Percentiles rank a stretch among this genome's conserved stretches.
phyloP scores from a whole-genome alignment of 106 monocot genomes.

The Narthecium ossifragum region DNA sequence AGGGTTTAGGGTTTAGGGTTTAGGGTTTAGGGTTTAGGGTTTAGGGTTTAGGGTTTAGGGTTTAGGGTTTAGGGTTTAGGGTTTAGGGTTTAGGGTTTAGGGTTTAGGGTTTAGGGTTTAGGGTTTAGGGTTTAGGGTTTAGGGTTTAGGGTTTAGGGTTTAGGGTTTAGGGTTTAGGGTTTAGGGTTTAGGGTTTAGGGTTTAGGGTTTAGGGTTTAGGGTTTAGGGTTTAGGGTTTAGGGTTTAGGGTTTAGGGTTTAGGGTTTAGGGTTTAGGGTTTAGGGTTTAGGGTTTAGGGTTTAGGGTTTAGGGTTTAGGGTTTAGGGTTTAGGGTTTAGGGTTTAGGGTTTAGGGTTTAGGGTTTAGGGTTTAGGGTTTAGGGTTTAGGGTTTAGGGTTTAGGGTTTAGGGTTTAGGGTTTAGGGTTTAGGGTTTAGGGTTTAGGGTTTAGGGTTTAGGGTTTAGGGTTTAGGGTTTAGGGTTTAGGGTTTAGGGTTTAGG shows the following conservation, averaged over 20 bases:
- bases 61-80: background rate
- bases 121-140: conserved; percentile 2
- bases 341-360: conserved; percentile 11
- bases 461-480: background rate
- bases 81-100: background rate
- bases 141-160: conserved; percentile 5
- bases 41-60: background rate
- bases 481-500: conserved; percentile 2
- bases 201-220: background rate
- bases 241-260: conserved; percentile 4
- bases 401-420: conserved; percentile 13
- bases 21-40: conserved; percentile 2
- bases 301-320: conserved; percentile 9
- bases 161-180: conserved; percentile 9
- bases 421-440: conserved; percentile 13
- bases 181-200: conserved; percentile 11
- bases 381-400: conserved; percentile 9
- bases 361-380: conserved; percentile 1
- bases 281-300: conserved; percentile 6
- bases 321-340: conserved; percentile 6
- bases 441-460: conserved; percentile 1
- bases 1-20: background rate
- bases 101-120: conserved; percentile 4
- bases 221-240: conserved; percentile 8
- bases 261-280: conserved; percentile 8